Evolutionary conservation across 2,329 filamentous ascomycete genomes (phyloP).

Genomic region (Aspergillus sp.): DNA sequence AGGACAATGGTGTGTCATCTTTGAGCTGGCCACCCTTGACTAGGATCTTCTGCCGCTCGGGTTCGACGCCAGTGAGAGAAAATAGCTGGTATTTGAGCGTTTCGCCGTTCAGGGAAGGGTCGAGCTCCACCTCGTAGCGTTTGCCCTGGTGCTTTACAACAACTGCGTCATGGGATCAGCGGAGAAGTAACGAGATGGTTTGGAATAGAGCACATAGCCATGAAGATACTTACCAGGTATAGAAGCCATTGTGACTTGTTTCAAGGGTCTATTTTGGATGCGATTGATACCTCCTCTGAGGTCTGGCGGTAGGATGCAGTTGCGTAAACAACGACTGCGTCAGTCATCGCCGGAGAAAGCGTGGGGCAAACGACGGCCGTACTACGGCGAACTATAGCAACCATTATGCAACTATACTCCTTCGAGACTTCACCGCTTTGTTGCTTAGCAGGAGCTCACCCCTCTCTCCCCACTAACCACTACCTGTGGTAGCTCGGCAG

Average conservation of each 20-base stretch:
- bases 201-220: neutral
- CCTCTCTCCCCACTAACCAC: too few relatives aligned
- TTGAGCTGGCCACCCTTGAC: constrained; percentile 94
- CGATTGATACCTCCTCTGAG: constrained; percentile 6
- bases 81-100: constrained; percentile 95
- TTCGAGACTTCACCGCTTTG: neutral
- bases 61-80: constrained; percentile 93
- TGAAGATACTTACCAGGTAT: constrained; percentile 54
- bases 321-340: constrained; percentile 22
- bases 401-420: neutral
- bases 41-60: constrained; percentile 92
- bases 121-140: constrained; percentile 91
- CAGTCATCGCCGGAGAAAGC: constrained; percentile 17
- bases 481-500: too few relatives aligned
- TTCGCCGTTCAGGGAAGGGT: constrained; percentile 80
- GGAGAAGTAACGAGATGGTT: neutral
- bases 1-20: constrained; percentile 85
- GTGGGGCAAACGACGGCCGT: constrained; percentile 21
- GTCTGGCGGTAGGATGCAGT: constrained; percentile 13
- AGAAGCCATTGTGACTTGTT: constrained; percentile 51
- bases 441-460: too few relatives aligned
- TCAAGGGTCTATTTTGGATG: neutral
- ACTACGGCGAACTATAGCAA: neutral
- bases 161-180: constrained; percentile 57
- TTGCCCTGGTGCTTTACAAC: constrained; percentile 94